Percentiles rank a stretch among this genome's conserved stretches.
phyloP scores from a whole-genome alignment of 371 early-diverging fungal genomes.

The Mucor circinelloides region DNA sequence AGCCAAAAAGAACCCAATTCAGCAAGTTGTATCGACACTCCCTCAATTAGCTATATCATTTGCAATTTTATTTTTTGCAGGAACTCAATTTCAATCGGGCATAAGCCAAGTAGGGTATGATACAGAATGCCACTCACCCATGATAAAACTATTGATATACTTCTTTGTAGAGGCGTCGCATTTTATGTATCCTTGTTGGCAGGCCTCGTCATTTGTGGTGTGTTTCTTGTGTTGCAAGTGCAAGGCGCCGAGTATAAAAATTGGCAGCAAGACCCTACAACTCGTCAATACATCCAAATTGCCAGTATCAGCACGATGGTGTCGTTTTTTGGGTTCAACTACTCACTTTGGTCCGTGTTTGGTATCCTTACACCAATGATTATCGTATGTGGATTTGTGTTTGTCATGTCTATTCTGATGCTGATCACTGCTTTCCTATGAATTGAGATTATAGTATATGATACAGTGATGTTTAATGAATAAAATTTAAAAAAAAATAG shows the following conservation, averaged over 20 bases:
- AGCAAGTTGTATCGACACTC: conserved; percentile 13
- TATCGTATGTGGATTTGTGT: conserved; percentile 8
- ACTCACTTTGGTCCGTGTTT: conserved; percentile 19
- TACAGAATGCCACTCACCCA: not conserved
- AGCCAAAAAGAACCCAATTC: conserved; percentile 15
- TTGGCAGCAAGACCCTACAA: conserved; percentile 24
- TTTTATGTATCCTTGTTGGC: conserved; percentile 17
- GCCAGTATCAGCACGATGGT: conserved; percentile 20
- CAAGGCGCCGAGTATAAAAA: conserved; percentile 27
- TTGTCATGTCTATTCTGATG: conserved; percentile 9
- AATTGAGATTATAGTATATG: not conserved
- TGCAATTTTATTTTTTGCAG: conserved; percentile 19
- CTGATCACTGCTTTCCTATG: conserved; percentile 8
- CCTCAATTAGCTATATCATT: conserved; percentile 27
- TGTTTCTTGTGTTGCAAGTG: conserved; percentile 20
- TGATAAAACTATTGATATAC: not conserved
- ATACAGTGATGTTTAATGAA: not conserved
- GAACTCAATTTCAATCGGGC: not conserved
- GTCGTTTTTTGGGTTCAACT: conserved; percentile 22
- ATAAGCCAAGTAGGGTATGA: conserved; percentile 1
- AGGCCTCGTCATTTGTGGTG: conserved; percentile 1
- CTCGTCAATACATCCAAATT: conserved; percentile 23
- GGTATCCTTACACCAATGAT: conserved; percentile 21
- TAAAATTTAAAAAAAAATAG: not conserved
- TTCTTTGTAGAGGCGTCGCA: not conserved